Conservation (phyloP, 805 yeast species). For the Candida maris region DNA sequence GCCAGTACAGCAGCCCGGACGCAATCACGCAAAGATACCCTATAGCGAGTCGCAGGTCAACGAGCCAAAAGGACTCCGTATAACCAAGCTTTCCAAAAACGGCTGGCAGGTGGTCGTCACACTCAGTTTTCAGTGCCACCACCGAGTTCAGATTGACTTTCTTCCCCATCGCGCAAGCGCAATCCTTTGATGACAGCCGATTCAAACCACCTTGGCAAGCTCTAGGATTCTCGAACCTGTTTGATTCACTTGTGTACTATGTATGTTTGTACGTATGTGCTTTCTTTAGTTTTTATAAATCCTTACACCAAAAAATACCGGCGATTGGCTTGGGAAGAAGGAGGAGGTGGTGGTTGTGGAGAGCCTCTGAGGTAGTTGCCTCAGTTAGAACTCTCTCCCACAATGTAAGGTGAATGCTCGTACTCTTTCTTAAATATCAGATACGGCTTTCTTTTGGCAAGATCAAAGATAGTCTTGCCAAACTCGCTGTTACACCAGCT, state of each 20-base stretch:
- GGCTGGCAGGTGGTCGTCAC: slow-evolving; percentile 46
- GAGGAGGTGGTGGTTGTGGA: too few species aligned
- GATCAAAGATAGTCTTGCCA: slow-evolving; percentile 77
- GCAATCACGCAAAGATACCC: slow-evolving; percentile 45
- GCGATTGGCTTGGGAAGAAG: too few species aligned
- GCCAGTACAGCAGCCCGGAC: slow-evolving; percentile 43
- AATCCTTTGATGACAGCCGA: too few species aligned
- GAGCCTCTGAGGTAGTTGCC: too few species aligned
- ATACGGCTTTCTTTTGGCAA: slow-evolving; percentile 71
- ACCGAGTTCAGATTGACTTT: slow-evolving; percentile 40
- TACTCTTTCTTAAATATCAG: slow-evolving; percentile 53
- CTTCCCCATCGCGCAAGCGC: slow-evolving; percentile 18
- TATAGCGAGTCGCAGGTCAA: slow-evolving; percentile 46
- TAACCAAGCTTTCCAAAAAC: slow-evolving; percentile 43
- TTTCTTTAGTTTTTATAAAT: too few species aligned
- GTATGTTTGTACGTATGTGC: too few species aligned
- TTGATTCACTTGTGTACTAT: too few species aligned
- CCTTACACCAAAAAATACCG: too few species aligned
- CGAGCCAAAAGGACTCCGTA: slow-evolving; percentile 41
- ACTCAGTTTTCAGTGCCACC: slow-evolving; percentile 42
- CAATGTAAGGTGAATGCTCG: slow-evolving; percentile 1
- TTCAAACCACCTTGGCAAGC: too few species aligned
- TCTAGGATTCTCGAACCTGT: too few species aligned
- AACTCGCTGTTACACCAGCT: slow-evolving; percentile 93
- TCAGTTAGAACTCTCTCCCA: too few species aligned